Conservation (phyloP, 805 yeast species). For the Hanseniaspora hatyaiensis region DNA sequence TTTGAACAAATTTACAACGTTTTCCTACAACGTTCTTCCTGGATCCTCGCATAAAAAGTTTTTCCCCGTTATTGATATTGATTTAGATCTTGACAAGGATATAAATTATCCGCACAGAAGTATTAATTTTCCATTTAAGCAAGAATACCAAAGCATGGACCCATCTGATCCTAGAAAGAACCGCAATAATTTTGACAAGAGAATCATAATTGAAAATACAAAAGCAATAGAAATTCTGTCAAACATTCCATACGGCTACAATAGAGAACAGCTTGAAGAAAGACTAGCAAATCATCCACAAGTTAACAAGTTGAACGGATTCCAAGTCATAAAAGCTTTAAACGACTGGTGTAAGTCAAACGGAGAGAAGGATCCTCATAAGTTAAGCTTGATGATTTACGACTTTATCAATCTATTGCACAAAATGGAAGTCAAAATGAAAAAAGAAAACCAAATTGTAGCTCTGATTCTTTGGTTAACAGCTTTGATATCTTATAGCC, state of each 20-base stretch:
- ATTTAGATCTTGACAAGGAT: conserved; percentile 4
- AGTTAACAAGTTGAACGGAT: conserved; percentile 10
- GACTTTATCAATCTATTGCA: not conserved
- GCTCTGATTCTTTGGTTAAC: conserved; percentile 10
- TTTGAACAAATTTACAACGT: conserved; percentile 6
- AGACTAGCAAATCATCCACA: conserved; percentile 3
- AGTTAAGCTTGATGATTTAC: not conserved
- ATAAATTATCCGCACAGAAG: not conserved
- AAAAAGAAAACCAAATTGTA: conserved; percentile 3
- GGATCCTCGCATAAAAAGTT: not conserved
- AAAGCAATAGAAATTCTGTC: not conserved
- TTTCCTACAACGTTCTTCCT: not conserved
- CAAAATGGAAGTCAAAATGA: not conserved
- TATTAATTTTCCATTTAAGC: conserved; percentile 5
- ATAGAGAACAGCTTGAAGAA: not conserved
- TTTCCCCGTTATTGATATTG: conserved; percentile 4
- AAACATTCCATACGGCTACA: not conserved
- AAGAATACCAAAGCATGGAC: not conserved
- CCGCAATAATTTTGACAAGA: not conserved
- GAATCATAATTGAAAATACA: not conserved
- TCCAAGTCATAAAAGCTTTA: conserved; percentile 3
- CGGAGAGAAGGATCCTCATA: conserved; percentile 1
- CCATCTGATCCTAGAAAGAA: not conserved
- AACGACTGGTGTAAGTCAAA: conserved; percentile 10
- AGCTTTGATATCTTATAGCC: conserved; percentile 4